These are phyloP conservation scores for Novymonas esmeraldas DNA, from an alignment of 208 protist genomes.

Conservation along the genomic window DNA sequence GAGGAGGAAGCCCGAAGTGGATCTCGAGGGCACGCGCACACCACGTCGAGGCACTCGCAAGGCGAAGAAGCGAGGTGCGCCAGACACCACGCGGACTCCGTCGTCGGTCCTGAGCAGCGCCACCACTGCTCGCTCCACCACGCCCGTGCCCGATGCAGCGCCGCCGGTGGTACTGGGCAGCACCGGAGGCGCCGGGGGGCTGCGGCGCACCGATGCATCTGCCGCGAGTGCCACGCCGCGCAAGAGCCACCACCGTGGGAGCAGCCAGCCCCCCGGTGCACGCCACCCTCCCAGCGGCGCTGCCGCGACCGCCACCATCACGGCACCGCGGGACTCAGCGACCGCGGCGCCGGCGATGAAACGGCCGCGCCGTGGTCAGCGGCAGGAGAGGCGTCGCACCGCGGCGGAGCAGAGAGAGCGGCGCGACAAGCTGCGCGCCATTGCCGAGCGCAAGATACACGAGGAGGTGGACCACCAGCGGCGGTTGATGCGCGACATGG, in stretches of 20 bases:
- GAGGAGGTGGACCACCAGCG: constrained; percentile 34
- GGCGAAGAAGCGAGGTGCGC: neutral
- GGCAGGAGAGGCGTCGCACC: constrained; percentile 1
- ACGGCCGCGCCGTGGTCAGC: neutral
- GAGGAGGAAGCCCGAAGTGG: neutral
- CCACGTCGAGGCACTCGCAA: neutral
- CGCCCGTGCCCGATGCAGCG: neutral
- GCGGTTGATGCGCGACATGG: constrained; percentile 46
- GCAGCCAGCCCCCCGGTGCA: neutral
- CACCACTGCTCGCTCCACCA: neutral
- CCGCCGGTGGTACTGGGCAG: neutral
- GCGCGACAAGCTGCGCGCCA: constrained; percentile 24
- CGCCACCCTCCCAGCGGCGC: neutral
- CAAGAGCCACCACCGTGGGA: constrained; percentile 5
- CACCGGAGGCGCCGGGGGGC: neutral
- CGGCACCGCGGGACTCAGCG: neutral
- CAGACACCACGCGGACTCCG: neutral
- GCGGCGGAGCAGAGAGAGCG: constrained; percentile 23
- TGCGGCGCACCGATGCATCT: neutral
- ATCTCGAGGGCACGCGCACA: neutral
- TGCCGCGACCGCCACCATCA: neutral
- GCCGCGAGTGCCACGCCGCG: neutral
- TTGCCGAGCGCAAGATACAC: constrained; percentile 26
- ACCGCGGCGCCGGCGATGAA: neutral
- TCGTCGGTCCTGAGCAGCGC: constrained; percentile 1